phyloP scores from a whole-genome alignment of 148 eudicot species.

The Rhododendron mucronatum region DNA sequence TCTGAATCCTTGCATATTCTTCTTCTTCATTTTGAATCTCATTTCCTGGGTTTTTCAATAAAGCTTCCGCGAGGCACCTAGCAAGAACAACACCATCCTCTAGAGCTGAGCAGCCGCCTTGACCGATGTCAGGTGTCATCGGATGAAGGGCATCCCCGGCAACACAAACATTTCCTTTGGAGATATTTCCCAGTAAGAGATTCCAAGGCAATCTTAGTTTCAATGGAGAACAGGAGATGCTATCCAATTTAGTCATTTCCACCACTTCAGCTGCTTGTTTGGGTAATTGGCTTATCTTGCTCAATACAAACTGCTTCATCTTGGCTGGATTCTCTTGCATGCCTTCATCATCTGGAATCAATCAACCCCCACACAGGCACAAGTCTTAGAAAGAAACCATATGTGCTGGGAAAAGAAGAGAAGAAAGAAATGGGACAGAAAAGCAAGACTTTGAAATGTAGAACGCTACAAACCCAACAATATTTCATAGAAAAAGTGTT shows the following conservation, averaged over 20 bases:
- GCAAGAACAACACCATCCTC: constrained; percentile 48
- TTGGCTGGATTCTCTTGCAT: constrained; percentile 21
- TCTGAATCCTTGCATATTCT: constrained; percentile 20
- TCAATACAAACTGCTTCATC: constrained; percentile 40
- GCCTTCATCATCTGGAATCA: constrained; percentile 26
- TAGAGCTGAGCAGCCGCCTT: constrained; percentile 52
- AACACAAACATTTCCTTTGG: constrained; percentile 31
- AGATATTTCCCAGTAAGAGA: constrained; percentile 29
- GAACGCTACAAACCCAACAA: not conserved
- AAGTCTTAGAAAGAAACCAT: not conserved
- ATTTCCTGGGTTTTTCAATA: constrained; percentile 10
- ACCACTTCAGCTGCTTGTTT: constrained; percentile 6
- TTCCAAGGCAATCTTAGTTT: constrained; percentile 44
- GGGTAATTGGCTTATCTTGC: constrained; percentile 22
- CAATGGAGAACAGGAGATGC: constrained; percentile 19
- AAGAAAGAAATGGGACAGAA: not conserved
- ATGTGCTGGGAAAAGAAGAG: not conserved
- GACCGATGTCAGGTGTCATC: constrained; percentile 59
- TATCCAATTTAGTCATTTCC: constrained; percentile 21
- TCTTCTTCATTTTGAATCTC: constrained; percentile 4
- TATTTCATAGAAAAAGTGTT: not conserved
- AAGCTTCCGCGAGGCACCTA: constrained; percentile 37
- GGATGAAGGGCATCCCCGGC: constrained; percentile 59
- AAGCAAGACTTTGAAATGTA: not conserved
- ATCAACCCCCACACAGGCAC: not conserved